phyloP scores from a whole-genome alignment of 1,139 yeast genomes.

The Geotrichum phurueaensis region DNA sequence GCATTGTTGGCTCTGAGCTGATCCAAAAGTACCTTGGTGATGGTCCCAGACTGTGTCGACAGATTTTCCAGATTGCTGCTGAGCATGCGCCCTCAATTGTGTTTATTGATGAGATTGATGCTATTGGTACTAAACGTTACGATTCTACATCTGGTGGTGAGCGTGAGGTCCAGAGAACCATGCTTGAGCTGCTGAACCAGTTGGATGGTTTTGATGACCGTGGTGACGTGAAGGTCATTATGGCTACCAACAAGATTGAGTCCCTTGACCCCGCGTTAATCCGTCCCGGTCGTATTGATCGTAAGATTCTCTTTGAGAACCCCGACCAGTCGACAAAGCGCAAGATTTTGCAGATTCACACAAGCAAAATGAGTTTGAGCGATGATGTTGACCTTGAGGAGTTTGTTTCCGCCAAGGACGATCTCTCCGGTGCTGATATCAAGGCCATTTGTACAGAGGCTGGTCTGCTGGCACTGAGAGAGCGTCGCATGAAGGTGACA shows the following conservation, averaged over 20 bases:
- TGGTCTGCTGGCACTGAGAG: conserved; percentile 90
- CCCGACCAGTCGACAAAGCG: conserved; percentile 92
- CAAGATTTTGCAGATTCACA: conserved; percentile 88
- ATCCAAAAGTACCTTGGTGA: conserved; percentile 97
- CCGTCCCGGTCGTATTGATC: conserved; percentile 97
- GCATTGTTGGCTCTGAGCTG: conserved; percentile 95
- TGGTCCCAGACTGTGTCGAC: conserved; percentile 93
- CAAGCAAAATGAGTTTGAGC: conserved; percentile 87
- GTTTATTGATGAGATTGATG: conserved; percentile 97
- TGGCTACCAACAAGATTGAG: conserved; percentile 98
- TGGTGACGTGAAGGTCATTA: conserved; percentile 96
- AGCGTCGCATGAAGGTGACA: conserved; percentile 96
- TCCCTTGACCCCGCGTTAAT: conserved; percentile 94
- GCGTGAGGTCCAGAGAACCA: conserved; percentile 95
- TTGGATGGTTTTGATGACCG: conserved; percentile 97
- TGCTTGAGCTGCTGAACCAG: conserved; percentile 94
- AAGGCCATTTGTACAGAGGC: conserved; percentile 98
- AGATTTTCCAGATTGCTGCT: conserved; percentile 92
- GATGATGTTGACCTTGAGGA: conserved; percentile 86
- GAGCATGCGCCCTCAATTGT: conserved; percentile 98
- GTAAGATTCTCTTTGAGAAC: conserved; percentile 92
- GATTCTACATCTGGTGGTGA: conserved; percentile 97
- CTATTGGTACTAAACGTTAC: conserved; percentile 95
- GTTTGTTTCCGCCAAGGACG: conserved; percentile 87
- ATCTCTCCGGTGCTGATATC: conserved; percentile 95